These are phyloP conservation scores for Calonectria pseudoturangicola DNA, from an alignment of 2,329 filamentous ascomycete genomes.

Conservation along the genomic window DNA sequence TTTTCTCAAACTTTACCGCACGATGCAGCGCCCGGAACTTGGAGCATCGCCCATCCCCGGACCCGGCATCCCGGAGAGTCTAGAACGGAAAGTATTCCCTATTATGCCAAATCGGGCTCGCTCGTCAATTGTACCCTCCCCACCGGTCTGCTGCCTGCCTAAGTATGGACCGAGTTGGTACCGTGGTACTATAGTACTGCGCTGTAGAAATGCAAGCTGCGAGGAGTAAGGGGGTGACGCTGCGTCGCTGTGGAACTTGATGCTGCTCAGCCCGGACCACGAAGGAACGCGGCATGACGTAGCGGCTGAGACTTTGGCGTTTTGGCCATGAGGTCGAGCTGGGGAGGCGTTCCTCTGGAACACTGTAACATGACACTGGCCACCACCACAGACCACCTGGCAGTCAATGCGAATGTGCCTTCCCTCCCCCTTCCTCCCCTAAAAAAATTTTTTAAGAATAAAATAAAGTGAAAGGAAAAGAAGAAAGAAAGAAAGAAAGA, in stretches of 20 bases:
- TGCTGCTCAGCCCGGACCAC: slow-evolving; percentile 27
- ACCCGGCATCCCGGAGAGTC: slow-evolving; percentile 32
- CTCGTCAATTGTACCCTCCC: not conserved
- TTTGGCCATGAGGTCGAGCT: slow-evolving; percentile 26
- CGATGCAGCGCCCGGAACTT: slow-evolving; percentile 13
- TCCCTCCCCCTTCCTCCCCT: too few species aligned
- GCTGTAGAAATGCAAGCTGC: slow-evolving; percentile 10
- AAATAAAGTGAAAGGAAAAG: too few species aligned
- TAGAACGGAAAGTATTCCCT: slow-evolving; percentile 18
- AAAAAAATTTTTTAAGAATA: too few species aligned
- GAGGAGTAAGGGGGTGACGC: slow-evolving; percentile 16
- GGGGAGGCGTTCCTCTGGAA: slow-evolving; percentile 20
- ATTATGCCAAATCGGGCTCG: not conserved
- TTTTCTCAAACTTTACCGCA: not conserved
- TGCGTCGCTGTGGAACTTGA: slow-evolving; percentile 27
- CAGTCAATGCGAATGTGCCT: not conserved
- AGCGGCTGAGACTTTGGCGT: slow-evolving; percentile 38
- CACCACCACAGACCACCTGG: not conserved
- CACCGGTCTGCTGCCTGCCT: not conserved
- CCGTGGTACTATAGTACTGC: not conserved
- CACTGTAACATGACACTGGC: slow-evolving; percentile 18
- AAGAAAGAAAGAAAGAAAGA: not conserved
- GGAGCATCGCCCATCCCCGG: slow-evolving; percentile 18
- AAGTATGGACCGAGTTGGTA: not conserved
- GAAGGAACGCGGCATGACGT: slow-evolving; percentile 48